Evolutionary conservation across 2,329 filamentous ascomycete genomes (phyloP).

Genomic region (Penicillium nordicum): DNA sequence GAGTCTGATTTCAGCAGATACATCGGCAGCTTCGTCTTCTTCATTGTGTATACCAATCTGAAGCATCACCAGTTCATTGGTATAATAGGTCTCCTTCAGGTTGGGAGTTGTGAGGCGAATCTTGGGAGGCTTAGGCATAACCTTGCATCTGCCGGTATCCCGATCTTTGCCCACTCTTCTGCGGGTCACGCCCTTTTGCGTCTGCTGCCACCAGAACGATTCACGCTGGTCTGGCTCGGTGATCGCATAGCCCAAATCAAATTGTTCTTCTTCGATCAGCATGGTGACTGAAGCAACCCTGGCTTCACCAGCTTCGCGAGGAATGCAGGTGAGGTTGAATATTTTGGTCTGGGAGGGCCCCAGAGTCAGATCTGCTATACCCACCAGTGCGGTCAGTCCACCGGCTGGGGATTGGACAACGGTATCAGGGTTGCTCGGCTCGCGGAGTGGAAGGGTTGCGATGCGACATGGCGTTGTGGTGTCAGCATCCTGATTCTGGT

Average conservation of each 20-base stretch:
- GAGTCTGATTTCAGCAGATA: conserved; percentile 66
- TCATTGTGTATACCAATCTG: conserved; percentile 71
- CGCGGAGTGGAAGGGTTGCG: conserved; percentile 33
- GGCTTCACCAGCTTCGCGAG: conserved; percentile 79
- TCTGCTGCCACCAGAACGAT: conserved; percentile 45
- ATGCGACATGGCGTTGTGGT: conserved; percentile 27
- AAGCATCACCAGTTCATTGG: conserved; percentile 71
- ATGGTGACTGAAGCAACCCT: conserved; percentile 63
- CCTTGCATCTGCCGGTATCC: conserved; percentile 59
- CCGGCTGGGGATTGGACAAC: conserved; percentile 35
- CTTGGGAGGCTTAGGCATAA: conserved; percentile 88
- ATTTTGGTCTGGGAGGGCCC: conserved; percentile 65
- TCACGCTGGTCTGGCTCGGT: conserved; percentile 37
- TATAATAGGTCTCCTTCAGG: conserved; percentile 72
- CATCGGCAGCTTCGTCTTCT: conserved; percentile 74
- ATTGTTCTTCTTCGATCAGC: conserved; percentile 60
- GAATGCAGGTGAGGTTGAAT: conserved; percentile 66
- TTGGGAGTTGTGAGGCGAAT: conserved; percentile 69
- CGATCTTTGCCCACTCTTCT: conserved; percentile 45
- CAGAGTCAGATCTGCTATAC: conserved; percentile 63
- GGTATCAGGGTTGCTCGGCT: conserved; percentile 30
- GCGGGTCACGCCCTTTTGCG: conserved; percentile 31
- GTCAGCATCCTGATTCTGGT: conserved; percentile 26
- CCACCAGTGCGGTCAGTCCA: conserved; percentile 46
- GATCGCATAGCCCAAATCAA: conserved; percentile 65